Percentiles rank a stretch among this genome's conserved stretches.
Conservation (phyloP, 202 grass and related monocot species). For the Setaria viridis region DNA sequence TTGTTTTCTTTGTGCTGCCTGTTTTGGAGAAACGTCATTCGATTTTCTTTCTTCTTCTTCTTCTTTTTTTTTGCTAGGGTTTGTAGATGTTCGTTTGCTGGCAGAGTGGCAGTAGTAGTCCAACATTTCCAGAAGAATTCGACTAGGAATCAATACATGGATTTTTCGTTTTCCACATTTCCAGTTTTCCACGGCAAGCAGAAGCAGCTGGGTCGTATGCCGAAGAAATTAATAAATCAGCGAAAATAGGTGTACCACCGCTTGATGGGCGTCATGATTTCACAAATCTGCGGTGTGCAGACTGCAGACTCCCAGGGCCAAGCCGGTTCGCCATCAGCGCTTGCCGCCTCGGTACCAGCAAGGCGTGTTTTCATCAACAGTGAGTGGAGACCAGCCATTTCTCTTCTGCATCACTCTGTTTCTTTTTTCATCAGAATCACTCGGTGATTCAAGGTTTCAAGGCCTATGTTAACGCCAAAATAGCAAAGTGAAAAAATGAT, state of each 20-base stretch:
- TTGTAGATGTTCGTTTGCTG: not conserved
- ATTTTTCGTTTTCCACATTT: not conserved
- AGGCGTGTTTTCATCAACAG: not conserved
- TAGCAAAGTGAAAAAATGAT: not conserved
- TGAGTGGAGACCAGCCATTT: conserved; percentile 18
- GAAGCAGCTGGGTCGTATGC: not conserved
- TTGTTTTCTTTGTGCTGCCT: not conserved
- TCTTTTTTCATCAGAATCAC: not conserved
- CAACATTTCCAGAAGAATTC: not conserved
- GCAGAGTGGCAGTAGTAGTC: not conserved
- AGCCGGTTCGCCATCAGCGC: not conserved
- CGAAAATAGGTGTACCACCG: not conserved
- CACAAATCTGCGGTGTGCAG: conserved; percentile 43
- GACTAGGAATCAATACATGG: not conserved
- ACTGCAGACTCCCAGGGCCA: not conserved
- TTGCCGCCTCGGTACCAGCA: not conserved
- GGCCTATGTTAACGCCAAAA: not conserved
- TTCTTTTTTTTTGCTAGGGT: too few relatives aligned
- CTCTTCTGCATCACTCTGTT: not conserved
- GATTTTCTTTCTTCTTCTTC: too few relatives aligned
- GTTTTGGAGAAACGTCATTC: not conserved
- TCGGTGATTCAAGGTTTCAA: not conserved
- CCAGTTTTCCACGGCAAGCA: not conserved
- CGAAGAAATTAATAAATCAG: not conserved
- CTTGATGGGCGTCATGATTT: conserved; percentile 42